phyloP scores from a whole-genome alignment of 306 rosid species.

The Oxytropis ochrocephala region DNA sequence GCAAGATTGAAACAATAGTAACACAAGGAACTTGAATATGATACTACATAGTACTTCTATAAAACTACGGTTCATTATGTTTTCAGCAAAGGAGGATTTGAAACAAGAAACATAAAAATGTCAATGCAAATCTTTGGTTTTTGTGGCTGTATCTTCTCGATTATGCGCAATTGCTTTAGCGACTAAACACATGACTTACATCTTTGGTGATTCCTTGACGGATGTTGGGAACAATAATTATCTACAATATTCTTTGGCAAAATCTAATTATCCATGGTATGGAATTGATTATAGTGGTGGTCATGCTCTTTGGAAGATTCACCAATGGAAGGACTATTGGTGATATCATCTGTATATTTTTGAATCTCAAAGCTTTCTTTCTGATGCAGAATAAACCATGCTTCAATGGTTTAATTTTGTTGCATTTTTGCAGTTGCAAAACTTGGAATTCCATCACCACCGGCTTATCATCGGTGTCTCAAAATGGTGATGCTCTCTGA shows the following conservation, averaged over 20 bases:
- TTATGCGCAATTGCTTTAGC: constrained; percentile 18
- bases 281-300: constrained; percentile 72
- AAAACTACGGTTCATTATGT: constrained; percentile 3
- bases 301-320: constrained; percentile 77
- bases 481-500: constrained; percentile 49
- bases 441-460: constrained; percentile 68
- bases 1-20: constrained; percentile 22
- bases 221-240: constrained; percentile 87
- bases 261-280: constrained; percentile 75
- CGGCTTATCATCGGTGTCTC: constrained; percentile 59
- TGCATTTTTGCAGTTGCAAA: constrained; percentile 47
- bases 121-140: constrained; percentile 8
- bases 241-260: constrained; percentile 66
- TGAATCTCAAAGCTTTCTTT: neutral
- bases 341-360: constrained; percentile 53
- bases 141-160: constrained; percentile 13
- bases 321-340: constrained; percentile 87
- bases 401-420: neutral
- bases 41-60: constrained; percentile 14
- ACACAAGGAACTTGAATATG: neutral
- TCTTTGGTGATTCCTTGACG: constrained; percentile 77
- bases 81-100: neutral
- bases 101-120: constrained; percentile 14
- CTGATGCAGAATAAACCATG: neutral
- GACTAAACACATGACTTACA: constrained; percentile 29